Evolutionary conservation across 345 rosid species (phyloP).

Genomic region (Salix brachista): DNA sequence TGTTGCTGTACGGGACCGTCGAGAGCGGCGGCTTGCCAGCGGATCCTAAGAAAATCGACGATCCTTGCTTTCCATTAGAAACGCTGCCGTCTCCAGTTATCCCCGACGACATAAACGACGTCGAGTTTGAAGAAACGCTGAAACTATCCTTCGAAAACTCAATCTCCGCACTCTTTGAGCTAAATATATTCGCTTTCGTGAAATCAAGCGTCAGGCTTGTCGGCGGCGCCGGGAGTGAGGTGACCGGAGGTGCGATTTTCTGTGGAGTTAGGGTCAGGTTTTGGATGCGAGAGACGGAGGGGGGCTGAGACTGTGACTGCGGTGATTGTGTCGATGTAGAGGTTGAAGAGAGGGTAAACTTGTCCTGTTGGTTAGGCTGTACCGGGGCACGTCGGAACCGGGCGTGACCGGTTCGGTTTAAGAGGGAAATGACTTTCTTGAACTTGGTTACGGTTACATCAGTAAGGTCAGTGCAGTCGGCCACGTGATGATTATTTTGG

Average conservation of each 20-base stretch:
- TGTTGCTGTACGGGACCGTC: conserved; percentile 41
- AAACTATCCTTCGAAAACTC: conserved; percentile 69
- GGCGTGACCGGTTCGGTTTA: conserved; percentile 84
- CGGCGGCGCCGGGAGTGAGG: not conserved
- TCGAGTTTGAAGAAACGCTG: conserved; percentile 73
- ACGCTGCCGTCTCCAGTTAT: conserved; percentile 95
- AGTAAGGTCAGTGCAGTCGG: conserved; percentile 61
- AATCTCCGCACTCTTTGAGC: conserved; percentile 43
- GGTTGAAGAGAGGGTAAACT: conserved; percentile 12
- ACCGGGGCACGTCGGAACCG: conserved; percentile 80
- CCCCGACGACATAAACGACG: conserved; percentile 72
- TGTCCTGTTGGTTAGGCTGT: conserved; percentile 1
- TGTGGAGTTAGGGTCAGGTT: not conserved
- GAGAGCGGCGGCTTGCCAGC: conserved; percentile 78
- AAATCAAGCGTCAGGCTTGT: conserved; percentile 71
- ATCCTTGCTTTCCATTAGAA: conserved; percentile 74
- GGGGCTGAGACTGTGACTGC: conserved; percentile 14
- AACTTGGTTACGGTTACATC: conserved; percentile 77
- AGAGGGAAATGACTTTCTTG: conserved; percentile 66
- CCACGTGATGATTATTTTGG: conserved; percentile 12
- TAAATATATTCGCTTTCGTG: conserved; percentile 51
- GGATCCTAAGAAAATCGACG: conserved; percentile 57
- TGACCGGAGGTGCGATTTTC: not conserved
- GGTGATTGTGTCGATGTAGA: conserved; percentile 28
- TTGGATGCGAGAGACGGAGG: conserved; percentile 4